Percentiles rank a stretch among this genome's conserved stretches.
phyloP scores from a whole-genome alignment of 2,329 filamentous ascomycete species.

The Blastomyces percursus region DNA sequence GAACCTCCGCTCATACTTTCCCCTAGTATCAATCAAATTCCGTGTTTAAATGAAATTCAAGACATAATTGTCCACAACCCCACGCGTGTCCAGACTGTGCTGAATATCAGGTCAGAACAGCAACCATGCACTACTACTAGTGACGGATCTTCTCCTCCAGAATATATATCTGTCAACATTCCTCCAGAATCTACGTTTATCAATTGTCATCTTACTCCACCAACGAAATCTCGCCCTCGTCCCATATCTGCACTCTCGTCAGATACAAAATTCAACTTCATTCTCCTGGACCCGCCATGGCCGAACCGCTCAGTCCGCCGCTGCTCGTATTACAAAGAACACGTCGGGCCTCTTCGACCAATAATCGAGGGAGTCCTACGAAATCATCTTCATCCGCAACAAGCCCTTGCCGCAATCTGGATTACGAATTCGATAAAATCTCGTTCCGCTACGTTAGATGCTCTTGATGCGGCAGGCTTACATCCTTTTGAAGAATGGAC shows the following conservation, averaged over 20 bases:
- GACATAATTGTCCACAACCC: constrained; percentile 23
- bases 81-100: constrained; percentile 14
- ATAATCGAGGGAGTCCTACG: constrained; percentile 37
- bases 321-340: constrained; percentile 36
- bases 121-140: background rate
- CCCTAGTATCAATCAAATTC: constrained; percentile 24
- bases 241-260: constrained; percentile 21
- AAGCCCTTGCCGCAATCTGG: constrained; percentile 46
- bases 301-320: constrained; percentile 49
- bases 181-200: constrained; percentile 42
- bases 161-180: constrained; percentile 30
- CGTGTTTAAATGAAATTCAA: constrained; percentile 17
- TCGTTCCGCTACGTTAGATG: constrained; percentile 35
- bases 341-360: constrained; percentile 21
- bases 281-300: constrained; percentile 55
- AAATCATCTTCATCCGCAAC: constrained; percentile 28
- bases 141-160: constrained; percentile 2
- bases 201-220: constrained; percentile 26
- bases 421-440: constrained; percentile 48
- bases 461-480: constrained; percentile 39
- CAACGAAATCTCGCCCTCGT: constrained; percentile 1
- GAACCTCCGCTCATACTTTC: constrained; percentile 26
- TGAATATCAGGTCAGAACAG: constrained; percentile 10
- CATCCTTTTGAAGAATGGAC: constrained; percentile 50
- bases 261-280: constrained; percentile 42